phyloP scores from a whole-genome alignment of 2,329 filamentous ascomycete species.

The Aspergillus pseudoviridinutans region DNA sequence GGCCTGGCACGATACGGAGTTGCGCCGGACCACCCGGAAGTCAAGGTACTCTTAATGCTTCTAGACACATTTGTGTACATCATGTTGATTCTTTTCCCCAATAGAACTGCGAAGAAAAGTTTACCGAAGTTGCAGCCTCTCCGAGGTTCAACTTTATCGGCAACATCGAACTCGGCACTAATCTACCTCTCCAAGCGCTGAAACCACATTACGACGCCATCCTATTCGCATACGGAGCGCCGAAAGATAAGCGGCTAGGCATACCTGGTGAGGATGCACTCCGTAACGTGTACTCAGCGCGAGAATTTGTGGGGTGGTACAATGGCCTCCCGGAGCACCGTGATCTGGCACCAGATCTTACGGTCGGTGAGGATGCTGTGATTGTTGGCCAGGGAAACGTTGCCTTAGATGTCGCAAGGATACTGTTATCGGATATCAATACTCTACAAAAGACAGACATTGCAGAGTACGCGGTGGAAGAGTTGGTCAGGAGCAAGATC shows the following conservation, averaged over 20 bases:
- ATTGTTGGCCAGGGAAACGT: constrained; percentile 96
- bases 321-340: constrained; percentile 87
- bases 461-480: constrained; percentile 73
- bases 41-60: constrained; percentile 65
- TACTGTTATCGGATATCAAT: constrained; percentile 73
- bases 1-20: constrained; percentile 91
- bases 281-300: constrained; percentile 75
- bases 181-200: constrained; percentile 64
- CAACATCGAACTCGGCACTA: constrained; percentile 73
- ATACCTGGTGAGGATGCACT: constrained; percentile 70
- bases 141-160: constrained; percentile 86
- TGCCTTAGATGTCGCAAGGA: constrained; percentile 86
- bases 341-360: constrained; percentile 67
- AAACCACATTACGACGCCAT: constrained; percentile 86
- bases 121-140: constrained; percentile 79
- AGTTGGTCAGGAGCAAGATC: constrained; percentile 67
- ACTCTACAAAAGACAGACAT: constrained; percentile 80
- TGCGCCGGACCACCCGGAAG: constrained; percentile 96
- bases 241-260: constrained; percentile 71
- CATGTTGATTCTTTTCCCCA: neutral
- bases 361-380: constrained; percentile 73
- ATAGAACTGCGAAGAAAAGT: constrained; percentile 92
- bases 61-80: neutral
- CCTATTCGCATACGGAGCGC: constrained; percentile 88
- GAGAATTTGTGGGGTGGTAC: constrained; percentile 97